These are phyloP conservation scores for Spirogloea muscicola DNA, from an alignment of 139 green algal genomes.

Conservation along the genomic window DNA sequence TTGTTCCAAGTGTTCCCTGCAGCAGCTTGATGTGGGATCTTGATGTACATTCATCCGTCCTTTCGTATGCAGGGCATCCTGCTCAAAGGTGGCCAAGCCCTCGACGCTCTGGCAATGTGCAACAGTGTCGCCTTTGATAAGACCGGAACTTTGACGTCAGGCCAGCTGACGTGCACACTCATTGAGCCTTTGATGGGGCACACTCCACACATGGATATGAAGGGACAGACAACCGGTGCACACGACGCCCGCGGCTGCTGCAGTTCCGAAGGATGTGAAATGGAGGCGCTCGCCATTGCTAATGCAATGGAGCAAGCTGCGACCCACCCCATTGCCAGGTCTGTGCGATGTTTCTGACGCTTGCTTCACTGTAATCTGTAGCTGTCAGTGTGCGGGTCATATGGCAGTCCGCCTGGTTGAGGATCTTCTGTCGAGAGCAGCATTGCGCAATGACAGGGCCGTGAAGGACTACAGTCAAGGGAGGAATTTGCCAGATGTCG, in stretches of 20 bases:
- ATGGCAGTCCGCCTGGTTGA: too few relatives aligned
- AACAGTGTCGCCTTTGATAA: conserved; percentile 53
- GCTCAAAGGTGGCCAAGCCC: conserved; percentile 36
- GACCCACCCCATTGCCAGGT: conserved; percentile 43
- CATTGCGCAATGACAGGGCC: too few relatives aligned
- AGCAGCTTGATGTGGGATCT: too few relatives aligned
- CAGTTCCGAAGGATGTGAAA: too few relatives aligned
- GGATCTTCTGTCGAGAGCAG: too few relatives aligned
- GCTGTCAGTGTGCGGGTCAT: too few relatives aligned
- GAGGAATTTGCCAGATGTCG: conserved; percentile 10
- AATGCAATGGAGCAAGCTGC: conserved; percentile 44
- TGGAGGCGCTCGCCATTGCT: conserved; percentile 45
- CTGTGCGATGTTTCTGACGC: too few relatives aligned
- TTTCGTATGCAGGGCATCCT: conserved; percentile 35
- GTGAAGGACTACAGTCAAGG: conserved; percentile 13
- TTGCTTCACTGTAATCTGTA: too few relatives aligned
- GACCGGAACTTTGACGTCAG: conserved; percentile 53
- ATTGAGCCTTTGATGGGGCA: conserved; percentile 45
- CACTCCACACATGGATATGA: conserved; percentile 1
- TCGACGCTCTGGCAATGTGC: conserved; percentile 48
- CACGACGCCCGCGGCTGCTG: too few relatives aligned
- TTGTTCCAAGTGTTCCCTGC: too few relatives aligned
- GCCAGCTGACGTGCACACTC: conserved; percentile 20
- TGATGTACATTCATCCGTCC: too few relatives aligned
- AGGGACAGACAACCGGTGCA: too few relatives aligned